phyloP scores from a whole-genome alignment of 1,139 yeast species.

The Saccharomyces uvarum region DNA sequence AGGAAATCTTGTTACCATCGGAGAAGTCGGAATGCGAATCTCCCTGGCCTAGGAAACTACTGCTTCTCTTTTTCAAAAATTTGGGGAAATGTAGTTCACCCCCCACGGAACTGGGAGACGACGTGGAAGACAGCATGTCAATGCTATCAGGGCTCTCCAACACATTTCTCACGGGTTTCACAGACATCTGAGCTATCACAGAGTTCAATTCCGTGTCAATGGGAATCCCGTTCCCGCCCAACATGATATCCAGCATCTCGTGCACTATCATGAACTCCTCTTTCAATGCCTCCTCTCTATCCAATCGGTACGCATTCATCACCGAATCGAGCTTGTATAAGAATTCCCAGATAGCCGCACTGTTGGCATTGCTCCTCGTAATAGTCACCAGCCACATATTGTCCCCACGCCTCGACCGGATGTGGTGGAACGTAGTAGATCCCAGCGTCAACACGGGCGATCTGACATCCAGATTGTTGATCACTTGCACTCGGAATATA shows the following conservation, averaged over 20 bases:
- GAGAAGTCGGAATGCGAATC: slow-evolving; percentile 8
- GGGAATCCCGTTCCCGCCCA: slow-evolving; percentile 78
- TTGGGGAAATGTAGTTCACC: slow-evolving; percentile 11
- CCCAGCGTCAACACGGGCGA: slow-evolving; percentile 89
- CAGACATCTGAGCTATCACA: slow-evolving; percentile 30
- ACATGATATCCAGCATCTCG: slow-evolving; percentile 64
- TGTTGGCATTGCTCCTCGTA: slow-evolving; percentile 81
- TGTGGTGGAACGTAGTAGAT: slow-evolving; percentile 82
- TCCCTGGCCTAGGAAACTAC: slow-evolving; percentile 13
- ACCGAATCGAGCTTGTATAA: slow-evolving; percentile 44
- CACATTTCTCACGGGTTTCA: slow-evolving; percentile 16
- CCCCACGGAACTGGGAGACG: not conserved
- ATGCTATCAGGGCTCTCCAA: not conserved
- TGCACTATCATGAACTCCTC: slow-evolving; percentile 61
- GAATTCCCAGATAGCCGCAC: slow-evolving; percentile 72
- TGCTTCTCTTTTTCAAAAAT: slow-evolving; percentile 13
- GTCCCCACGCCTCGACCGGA: slow-evolving; percentile 43
- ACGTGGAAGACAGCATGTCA: slow-evolving; percentile 1
- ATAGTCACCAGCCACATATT: slow-evolving; percentile 79
- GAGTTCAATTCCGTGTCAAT: slow-evolving; percentile 54
- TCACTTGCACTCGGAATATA: slow-evolving; percentile 84
- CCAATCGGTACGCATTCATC: slow-evolving; percentile 21
- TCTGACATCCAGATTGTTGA: slow-evolving; percentile 51
- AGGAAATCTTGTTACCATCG: slow-evolving; percentile 40
- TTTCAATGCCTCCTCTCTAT: slow-evolving; percentile 33